A percentile compares a stretch with the other conserved stretches of the same genome.
Conservation (phyloP, 805 yeast species). For the Zygoascus tannicola region DNA sequence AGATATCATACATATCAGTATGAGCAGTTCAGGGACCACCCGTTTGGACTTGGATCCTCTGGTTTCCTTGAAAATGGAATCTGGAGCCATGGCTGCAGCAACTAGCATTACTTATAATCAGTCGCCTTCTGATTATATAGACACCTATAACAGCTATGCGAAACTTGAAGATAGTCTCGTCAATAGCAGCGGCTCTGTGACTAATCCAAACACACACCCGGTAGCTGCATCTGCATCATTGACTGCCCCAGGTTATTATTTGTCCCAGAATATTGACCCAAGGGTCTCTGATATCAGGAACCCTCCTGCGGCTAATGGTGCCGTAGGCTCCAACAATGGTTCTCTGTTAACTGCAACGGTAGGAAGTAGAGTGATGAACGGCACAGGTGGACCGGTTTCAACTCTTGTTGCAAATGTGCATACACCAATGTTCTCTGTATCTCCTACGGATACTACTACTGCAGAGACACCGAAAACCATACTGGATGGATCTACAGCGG, state of each 20-base stretch:
- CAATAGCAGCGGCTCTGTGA: background rate
- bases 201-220: background rate
- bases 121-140: background rate
- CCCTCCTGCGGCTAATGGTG: background rate
- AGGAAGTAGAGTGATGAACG: background rate
- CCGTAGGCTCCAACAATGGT: background rate
- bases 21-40: background rate
- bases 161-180: background rate
- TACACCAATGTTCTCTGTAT: background rate
- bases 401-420: background rate
- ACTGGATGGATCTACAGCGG: background rate
- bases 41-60: background rate
- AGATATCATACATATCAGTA: background rate
- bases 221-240: background rate
- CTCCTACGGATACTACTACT: background rate
- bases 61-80: background rate
- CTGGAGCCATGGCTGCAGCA: background rate
- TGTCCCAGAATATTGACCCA: background rate
- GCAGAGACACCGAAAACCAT: background rate
- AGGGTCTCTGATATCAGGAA: background rate
- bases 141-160: background rate
- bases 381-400: background rate
- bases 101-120: background rate
- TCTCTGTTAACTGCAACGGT: background rate
- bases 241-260: background rate